Base-by-base conservation (phyloP, 352 stramenopile genomes). In the Thraustochytrium striatum region DNA sequence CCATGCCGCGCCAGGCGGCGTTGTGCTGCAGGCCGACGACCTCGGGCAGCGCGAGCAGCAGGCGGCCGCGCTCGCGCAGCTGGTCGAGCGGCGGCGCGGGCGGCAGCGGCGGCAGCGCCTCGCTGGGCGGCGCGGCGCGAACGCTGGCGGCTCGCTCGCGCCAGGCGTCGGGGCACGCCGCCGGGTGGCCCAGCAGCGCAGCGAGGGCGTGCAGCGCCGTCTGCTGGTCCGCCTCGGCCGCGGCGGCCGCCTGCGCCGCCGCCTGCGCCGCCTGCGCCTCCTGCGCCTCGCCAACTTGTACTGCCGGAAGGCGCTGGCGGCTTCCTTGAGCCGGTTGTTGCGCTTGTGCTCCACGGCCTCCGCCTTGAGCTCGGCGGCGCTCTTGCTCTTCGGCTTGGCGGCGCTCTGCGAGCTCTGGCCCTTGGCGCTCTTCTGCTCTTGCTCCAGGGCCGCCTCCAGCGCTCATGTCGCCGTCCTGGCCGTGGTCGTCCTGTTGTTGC, bases 271-370 rank as follows among this genome's bases (percentile, higher is more conserved):
- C 65, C n/a, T 61, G 65, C 16, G 65, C 52, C 8, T 39, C 65
- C 39, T 75, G 19, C 11, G 21, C 65, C n/a, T 61, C 16, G 65
- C 52, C 8, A 43, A 39, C 25, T 75, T 75, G 50, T 75, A 75
- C 7, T 7, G 11, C 16, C 65, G 65, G 36, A 70, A 75, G 5
- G 39, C 32, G 21, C 39, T 5, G 7, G 65, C 65, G 3, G 65
- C 65, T 43, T 75, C 65, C 19, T 30, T 16, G 5, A 75, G 50
- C 32, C 68, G 58, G 39, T 75, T 75, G 16, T 58, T 43, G 28
- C 68, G 28, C 36, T 75, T 75, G 2, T 61, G 30, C 9, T 25
- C 30, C n/a, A 75, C 68, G 2, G 65, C 65, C 25, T 75, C 65
- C 16, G 21, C n/a, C 36, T 75, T 75, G n/a, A 75, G 65, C 50